Evolutionary conservation across 306 rosid species (phyloP).

Genomic region (Medicago lupulina): DNA sequence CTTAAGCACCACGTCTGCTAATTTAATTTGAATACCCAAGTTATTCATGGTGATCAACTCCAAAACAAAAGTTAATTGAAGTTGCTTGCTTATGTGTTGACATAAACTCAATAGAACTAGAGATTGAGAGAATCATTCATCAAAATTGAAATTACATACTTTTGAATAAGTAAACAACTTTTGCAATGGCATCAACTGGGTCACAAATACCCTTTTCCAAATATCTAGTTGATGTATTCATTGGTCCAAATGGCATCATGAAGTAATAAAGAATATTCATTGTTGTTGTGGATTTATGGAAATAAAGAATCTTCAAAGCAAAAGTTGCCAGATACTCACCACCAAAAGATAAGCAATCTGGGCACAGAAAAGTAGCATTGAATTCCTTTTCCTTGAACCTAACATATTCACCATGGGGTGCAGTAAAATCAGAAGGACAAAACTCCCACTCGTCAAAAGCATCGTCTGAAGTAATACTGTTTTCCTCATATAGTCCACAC

Average conservation of each 20-base stretch:
- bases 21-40: too few species aligned
- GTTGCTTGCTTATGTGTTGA: too few species aligned
- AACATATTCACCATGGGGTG: conserved; percentile 59
- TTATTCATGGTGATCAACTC: too few species aligned
- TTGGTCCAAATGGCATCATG: conserved; percentile 37
- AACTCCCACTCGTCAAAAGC: conserved; percentile 89
- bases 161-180: too few species aligned
- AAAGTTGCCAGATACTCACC: conserved; percentile 60
- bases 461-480: conserved; percentile 63
- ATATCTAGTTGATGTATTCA: conserved; percentile 3
- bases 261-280: not conserved
- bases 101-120: too few species aligned
- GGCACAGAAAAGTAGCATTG: conserved; percentile 74
- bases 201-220: not conserved
- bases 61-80: too few species aligned
- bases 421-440: conserved; percentile 78
- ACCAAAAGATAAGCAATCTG: conserved; percentile 54
- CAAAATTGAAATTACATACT: too few species aligned
- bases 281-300: too few species aligned
- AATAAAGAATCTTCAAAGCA: not conserved
- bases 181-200: too few species aligned
- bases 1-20: too few species aligned
- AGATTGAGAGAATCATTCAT: too few species aligned
- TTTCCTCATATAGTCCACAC: conserved; percentile 93
- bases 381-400: conserved; percentile 68